Evolutionary conservation across 768 basidiomycete species (phyloP).

Genomic region (Goffeauzyma gilvescens): DNA sequence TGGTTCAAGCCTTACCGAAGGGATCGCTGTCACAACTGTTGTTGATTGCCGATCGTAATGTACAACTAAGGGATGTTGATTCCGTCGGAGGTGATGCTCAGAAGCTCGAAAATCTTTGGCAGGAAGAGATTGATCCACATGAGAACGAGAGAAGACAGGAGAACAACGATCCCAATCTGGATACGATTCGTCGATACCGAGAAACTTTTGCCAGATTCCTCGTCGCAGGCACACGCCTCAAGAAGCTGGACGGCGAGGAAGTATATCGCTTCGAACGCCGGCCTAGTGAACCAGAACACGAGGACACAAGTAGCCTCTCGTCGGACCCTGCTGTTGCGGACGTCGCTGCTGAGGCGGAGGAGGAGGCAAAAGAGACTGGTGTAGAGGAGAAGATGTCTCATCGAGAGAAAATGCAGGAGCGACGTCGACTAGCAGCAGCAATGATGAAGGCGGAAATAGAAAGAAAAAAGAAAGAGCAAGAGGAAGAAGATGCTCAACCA

Average conservation of each 20-base stretch:
- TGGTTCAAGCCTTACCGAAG: conserved; percentile 25
- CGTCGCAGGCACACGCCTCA: conserved; percentile 19
- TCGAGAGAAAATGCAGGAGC: no score
- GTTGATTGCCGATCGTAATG: conserved; percentile 28
- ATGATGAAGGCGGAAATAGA: no score
- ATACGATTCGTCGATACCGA: conserved; percentile 18
- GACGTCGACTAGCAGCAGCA: no score
- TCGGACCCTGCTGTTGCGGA: no score
- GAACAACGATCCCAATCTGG: neutral
- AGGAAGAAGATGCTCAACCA: no score
- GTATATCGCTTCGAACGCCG: conserved; percentile 20
- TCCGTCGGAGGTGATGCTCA: conserved; percentile 17
- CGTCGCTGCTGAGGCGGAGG: no score
- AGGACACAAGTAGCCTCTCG: no score
- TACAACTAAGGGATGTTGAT: conserved; percentile 26
- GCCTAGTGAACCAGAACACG: no score
- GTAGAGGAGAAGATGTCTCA: no score
- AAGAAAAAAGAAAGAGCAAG: no score
- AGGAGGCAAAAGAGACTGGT: no score
- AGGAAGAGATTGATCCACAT: conserved; percentile 11
- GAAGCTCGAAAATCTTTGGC: conserved; percentile 15
- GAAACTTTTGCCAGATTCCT: conserved; percentile 27
- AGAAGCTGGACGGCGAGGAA: conserved; percentile 25
- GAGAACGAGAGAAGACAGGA: no score
- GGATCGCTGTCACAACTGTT: conserved; percentile 22